These are phyloP conservation scores for Tylopilus subfusipes DNA, from an alignment of 768 basidiomycete genomes.

Conservation along the genomic window DNA sequence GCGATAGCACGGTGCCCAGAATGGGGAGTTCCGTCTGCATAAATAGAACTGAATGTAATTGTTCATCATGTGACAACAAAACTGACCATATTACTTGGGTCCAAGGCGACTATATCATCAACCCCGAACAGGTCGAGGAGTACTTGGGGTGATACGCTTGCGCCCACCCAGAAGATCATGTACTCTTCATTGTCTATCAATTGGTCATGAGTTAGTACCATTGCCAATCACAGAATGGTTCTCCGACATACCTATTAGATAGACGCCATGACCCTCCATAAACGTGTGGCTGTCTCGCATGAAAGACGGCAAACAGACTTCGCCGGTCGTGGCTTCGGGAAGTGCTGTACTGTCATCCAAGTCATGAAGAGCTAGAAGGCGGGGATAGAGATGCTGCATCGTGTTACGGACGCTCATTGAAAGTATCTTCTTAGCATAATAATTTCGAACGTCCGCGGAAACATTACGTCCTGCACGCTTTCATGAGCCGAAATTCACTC, in stretches of 20 bases:
- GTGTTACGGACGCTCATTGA: constrained; percentile 65
- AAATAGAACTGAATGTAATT: constrained; percentile 8
- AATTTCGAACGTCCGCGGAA: constrained; percentile 91
- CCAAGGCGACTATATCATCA: constrained; percentile 69
- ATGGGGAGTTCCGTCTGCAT: constrained; percentile 64
- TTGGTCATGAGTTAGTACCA: constrained; percentile 7
- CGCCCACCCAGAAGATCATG: constrained; percentile 89
- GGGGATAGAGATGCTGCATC: constrained; percentile 83
- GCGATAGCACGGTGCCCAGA: constrained; percentile 72
- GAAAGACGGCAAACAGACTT: constrained; percentile 63
- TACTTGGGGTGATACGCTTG: constrained; percentile 75
- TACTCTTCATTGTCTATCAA: constrained; percentile 80
- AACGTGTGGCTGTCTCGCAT: constrained; percentile 81
- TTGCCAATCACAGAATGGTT: constrained; percentile 12
- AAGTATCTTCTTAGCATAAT: constrained; percentile 71
- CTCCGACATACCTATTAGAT: constrained; percentile 70
- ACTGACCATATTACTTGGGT: constrained; percentile 61
- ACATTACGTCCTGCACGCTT: constrained; percentile 67
- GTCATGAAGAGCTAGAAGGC: constrained; percentile 84
- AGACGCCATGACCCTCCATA: constrained; percentile 91
- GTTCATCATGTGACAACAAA: neutral
- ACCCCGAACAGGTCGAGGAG: constrained; percentile 81
- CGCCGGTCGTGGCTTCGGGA: constrained; percentile 56
- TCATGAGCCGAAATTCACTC: constrained; percentile 2
- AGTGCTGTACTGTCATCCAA: constrained; percentile 68